Evolutionary conservation across 495 filamentous ascomycete genomes (phyloP).

Genomic region (Annulohypoxylon stygium): DNA sequence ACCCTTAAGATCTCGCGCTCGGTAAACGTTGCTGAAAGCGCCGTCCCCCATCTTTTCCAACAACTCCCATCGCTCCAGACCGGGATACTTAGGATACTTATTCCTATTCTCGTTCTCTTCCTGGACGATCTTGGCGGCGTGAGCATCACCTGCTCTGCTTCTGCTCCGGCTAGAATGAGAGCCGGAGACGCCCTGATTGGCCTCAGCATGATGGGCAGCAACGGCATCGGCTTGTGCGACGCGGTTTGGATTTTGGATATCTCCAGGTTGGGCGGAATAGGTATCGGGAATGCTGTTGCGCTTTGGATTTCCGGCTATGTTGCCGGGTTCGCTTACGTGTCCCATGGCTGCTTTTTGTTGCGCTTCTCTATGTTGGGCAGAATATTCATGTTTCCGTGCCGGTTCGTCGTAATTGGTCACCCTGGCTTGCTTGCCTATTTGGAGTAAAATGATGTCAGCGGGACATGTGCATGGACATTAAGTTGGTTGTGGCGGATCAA

Average conservation of each 20-base stretch:
- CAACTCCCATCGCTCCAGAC: slow-evolving; percentile 89
- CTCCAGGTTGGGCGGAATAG: slow-evolving; percentile 70
- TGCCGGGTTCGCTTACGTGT: slow-evolving; percentile 62
- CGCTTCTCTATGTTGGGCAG: slow-evolving; percentile 63
- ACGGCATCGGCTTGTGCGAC: slow-evolving; percentile 73
- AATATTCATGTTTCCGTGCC: slow-evolving; percentile 66
- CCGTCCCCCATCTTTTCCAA: slow-evolving; percentile 99
- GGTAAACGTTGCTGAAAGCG: slow-evolving; percentile 98
- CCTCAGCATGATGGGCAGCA: slow-evolving; percentile 65
- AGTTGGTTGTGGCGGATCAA: slow-evolving; percentile 8
- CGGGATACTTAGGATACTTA: slow-evolving; percentile 91
- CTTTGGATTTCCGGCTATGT: slow-evolving; percentile 57
- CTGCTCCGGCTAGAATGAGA: slow-evolving; percentile 51
- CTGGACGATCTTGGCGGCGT: slow-evolving; percentile 85
- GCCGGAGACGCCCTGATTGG: slow-evolving; percentile 49
- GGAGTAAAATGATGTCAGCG: slow-evolving; percentile 50
- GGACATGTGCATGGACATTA: slow-evolving; percentile 26
- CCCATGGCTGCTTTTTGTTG: slow-evolving; percentile 60
- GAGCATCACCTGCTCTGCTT: slow-evolving; percentile 69
- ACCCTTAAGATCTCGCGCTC: slow-evolving; percentile 78
- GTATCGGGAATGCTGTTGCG: slow-evolving; percentile 56
- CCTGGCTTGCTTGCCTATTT: slow-evolving; percentile 84
- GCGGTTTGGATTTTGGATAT: slow-evolving; percentile 67
- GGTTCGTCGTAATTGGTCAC: slow-evolving; percentile 70
- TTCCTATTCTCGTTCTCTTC: slow-evolving; percentile 88